Percentiles rank a stretch among this genome's conserved stretches.
Evolutionary conservation across 2,329 filamentous ascomycete species (phyloP).

Genomic region (Aspergillus sp.): DNA sequence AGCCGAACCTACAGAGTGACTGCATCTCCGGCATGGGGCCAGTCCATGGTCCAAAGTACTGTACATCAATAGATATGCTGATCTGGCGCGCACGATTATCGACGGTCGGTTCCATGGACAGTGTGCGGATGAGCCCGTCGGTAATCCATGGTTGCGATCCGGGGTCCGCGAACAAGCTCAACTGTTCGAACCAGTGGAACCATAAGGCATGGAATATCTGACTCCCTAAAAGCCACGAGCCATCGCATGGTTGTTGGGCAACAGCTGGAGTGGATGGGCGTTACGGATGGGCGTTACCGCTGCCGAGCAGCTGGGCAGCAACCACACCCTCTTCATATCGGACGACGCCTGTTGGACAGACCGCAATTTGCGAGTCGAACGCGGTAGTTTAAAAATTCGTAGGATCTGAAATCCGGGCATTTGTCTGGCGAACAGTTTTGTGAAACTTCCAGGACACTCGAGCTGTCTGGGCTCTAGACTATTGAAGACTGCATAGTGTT

Average conservation of each 20-base stretch:
- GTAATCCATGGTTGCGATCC: neutral
- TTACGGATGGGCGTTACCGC: conserved; percentile 39
- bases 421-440: neutral
- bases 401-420: neutral
- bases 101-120: conserved; percentile 6
- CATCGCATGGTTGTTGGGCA: conserved; percentile 6
- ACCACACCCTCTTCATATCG: conserved; percentile 21
- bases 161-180: neutral
- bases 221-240: neutral
- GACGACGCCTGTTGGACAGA: conserved; percentile 18
- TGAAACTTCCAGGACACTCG: neutral
- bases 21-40: neutral
- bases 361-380: conserved; percentile 19
- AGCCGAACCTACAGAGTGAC: neutral
- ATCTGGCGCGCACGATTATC: neutral
- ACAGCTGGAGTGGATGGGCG: conserved; percentile 31
- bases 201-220: conserved; percentile 10
- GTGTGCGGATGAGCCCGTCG: conserved; percentile 8
- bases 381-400: conserved; percentile 11
- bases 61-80: neutral
- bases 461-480: neutral
- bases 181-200: conserved; percentile 15
- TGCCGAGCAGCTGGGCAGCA: conserved; percentile 36
- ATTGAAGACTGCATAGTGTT: neutral
- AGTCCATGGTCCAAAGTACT: neutral